Conservation (phyloP, 257 asterid species). For the Datura wrightii region DNA sequence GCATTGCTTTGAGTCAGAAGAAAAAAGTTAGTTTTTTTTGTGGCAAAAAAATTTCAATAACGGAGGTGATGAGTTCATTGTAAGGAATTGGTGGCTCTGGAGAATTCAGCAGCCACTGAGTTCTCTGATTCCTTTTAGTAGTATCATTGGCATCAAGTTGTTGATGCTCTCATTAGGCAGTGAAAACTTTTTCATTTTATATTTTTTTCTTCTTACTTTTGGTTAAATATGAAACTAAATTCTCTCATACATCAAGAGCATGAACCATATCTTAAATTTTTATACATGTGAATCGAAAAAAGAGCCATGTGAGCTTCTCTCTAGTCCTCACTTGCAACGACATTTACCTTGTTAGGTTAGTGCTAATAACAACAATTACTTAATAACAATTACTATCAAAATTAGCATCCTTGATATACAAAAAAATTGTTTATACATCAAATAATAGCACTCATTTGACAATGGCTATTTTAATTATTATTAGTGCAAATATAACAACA, state of each 20-base stretch:
- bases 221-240: conserved; percentile 48
- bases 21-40: neutral
- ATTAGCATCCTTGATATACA: neutral
- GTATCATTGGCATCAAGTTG: conserved; percentile 30
- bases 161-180: conserved; percentile 42
- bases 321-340: neutral
- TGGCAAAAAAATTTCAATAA: conserved; percentile 46
- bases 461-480: too few relatives aligned
- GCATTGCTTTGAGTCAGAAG: conserved; percentile 42
- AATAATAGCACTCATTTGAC: neutral
- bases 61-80: conserved; percentile 46
- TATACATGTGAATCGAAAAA: neutral
- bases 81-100: conserved; percentile 63
- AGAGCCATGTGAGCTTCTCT: neutral
- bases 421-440: neutral
- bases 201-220: neutral
- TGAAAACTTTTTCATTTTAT: conserved; percentile 34
- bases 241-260: neutral
- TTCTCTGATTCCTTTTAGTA: conserved; percentile 56
- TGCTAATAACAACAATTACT: neutral
- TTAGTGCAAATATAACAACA: too few relatives aligned
- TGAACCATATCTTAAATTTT: conserved; percentile 5
- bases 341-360: neutral
- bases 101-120: conserved; percentile 64
- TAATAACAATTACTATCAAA: neutral